Evolutionary conservation across 768 basidiomycete species (phyloP).

Genomic region (Mycena epipterygia): DNA sequence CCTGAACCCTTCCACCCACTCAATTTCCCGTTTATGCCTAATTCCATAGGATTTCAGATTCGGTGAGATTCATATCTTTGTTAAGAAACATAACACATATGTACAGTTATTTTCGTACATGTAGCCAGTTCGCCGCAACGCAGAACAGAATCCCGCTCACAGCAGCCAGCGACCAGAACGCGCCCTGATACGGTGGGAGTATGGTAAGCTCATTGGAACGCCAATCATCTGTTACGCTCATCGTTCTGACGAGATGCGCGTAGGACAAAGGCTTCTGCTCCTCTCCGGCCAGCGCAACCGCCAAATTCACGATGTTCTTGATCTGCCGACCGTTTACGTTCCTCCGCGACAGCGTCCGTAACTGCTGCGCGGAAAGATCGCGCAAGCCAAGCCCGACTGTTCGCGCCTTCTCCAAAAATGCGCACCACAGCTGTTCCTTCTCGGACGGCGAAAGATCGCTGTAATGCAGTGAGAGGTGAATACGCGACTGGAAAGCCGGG

Average conservation of each 20-base stretch:
- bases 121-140: no score
- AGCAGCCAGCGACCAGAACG: no score
- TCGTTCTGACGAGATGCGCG: neutral
- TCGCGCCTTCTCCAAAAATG: constrained; percentile 15
- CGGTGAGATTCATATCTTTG: no score
- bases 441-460: neutral
- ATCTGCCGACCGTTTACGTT: constrained; percentile 28
- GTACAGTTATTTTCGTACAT: no score
- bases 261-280: neutral
- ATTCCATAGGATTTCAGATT: no score
- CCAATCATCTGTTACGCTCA: neutral
- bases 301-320: constrained; percentile 20
- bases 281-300: constrained; percentile 4
- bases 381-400: neutral
- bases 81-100: no score
- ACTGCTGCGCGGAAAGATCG: neutral
- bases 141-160: no score
- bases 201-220: no score
- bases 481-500: constrained; percentile 21
- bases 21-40: no score
- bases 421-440: constrained; percentile 26
- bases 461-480: constrained; percentile 26
- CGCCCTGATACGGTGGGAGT: no score
- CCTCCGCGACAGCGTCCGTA: constrained; percentile 9
- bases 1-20: no score